Evolutionary conservation across 2,329 filamentous ascomycete species (phyloP).

Genomic region (Delphinella strobiligena): DNA sequence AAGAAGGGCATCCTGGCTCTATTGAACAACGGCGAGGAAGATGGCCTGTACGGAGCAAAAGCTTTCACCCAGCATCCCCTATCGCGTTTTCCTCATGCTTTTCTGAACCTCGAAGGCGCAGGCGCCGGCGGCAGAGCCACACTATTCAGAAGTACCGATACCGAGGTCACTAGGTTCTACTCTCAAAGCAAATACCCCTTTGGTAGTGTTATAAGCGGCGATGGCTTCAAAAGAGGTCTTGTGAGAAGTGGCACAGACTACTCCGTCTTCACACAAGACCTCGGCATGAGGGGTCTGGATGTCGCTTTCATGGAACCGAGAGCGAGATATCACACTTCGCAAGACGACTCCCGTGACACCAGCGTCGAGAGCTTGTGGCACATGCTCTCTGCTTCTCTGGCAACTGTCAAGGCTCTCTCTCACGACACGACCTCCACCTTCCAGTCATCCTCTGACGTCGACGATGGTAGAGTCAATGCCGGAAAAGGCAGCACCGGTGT

Average conservation of each 20-base stretch:
- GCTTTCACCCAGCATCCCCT: constrained; percentile 77
- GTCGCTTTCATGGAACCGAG: constrained; percentile 84
- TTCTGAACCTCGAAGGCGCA: constrained; percentile 89
- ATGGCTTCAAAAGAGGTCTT: constrained; percentile 69
- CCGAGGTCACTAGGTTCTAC: constrained; percentile 74
- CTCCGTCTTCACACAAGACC: constrained; percentile 61
- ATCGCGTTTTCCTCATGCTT: constrained; percentile 68
- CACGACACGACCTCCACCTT: constrained; percentile 57
- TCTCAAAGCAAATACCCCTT: constrained; percentile 61
- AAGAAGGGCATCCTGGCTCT: constrained; percentile 71
- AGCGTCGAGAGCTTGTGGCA: constrained; percentile 70
- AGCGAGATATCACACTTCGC: constrained; percentile 77
- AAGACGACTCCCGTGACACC: constrained; percentile 75
- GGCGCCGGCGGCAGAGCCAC: constrained; percentile 82
- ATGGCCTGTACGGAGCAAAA: constrained; percentile 75
- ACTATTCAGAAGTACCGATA: constrained; percentile 78
- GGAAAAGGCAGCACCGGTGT: constrained; percentile 53
- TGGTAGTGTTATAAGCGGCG: constrained; percentile 67
- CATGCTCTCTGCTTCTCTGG: constrained; percentile 77
- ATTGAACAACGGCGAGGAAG: constrained; percentile 93
- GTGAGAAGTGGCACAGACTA: constrained; percentile 87
- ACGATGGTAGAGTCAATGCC: constrained; percentile 51
- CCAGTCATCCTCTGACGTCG: constrained; percentile 43
- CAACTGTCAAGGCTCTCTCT: constrained; percentile 60
- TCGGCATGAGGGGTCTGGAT: constrained; percentile 79